phyloP scores from a whole-genome alignment of 2,329 filamentous ascomycete genomes.

The Alternaria dauci region DNA sequence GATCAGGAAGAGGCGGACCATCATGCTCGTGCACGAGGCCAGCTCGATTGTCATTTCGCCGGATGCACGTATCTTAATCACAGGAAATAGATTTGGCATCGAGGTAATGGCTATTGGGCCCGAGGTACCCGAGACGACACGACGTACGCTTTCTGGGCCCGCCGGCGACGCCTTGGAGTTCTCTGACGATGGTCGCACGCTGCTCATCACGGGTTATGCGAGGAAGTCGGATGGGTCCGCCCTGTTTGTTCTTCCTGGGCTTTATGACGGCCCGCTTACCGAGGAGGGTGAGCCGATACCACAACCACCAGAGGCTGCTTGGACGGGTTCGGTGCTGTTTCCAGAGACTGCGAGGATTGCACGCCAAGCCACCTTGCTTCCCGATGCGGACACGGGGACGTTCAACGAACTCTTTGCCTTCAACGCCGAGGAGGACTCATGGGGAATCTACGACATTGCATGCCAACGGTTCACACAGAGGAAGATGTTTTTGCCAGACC shows the following conservation, averaged over 20 bases:
- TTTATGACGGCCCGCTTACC: constrained; percentile 51
- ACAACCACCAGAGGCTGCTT: constrained; percentile 47
- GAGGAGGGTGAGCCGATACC: constrained; percentile 52
- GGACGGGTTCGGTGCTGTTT: constrained; percentile 53
- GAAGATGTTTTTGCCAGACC: constrained; percentile 51
- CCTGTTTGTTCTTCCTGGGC: constrained; percentile 49
- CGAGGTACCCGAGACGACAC: constrained; percentile 56
- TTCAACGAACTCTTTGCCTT: constrained; percentile 54
- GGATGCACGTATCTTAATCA: constrained; percentile 80
- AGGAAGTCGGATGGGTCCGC: constrained; percentile 48
- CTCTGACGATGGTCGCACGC: constrained; percentile 51
- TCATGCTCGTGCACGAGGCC: constrained; percentile 80
- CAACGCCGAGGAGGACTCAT: constrained; percentile 51
- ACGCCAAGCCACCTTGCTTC: constrained; percentile 51
- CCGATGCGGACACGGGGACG: constrained; percentile 49
- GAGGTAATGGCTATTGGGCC: constrained; percentile 80
- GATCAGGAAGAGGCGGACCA: constrained; percentile 74
- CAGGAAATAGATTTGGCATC: constrained; percentile 87
- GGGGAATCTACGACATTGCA: constrained; percentile 53
- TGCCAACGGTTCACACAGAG: constrained; percentile 50
- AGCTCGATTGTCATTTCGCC: constrained; percentile 82
- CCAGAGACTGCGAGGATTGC: constrained; percentile 51
- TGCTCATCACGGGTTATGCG: constrained; percentile 51
- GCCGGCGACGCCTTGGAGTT: constrained; percentile 51
- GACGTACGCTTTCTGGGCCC: constrained; percentile 48